phyloP scores from a whole-genome alignment of 192 early-diverging fungal genomes.

The Gaertneriomyces semiglobifer region DNA sequence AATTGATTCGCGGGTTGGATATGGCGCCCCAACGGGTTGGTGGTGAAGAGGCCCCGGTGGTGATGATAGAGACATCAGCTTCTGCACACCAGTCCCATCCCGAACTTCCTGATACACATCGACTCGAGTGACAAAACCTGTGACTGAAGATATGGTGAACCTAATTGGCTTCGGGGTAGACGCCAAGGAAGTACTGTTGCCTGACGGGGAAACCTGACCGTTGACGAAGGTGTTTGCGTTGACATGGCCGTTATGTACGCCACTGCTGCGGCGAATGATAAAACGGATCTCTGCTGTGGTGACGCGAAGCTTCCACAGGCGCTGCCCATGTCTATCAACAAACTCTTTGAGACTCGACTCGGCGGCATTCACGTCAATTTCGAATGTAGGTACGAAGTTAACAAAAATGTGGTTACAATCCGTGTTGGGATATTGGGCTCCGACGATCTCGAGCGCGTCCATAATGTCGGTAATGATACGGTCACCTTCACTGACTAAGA shows the following conservation, averaged over 20 bases:
- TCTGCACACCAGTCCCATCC: constrained; percentile 71
- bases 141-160: constrained; percentile 87
- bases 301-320: constrained; percentile 90
- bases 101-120: constrained; percentile 92
- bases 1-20: constrained; percentile 92
- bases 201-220: constrained; percentile 38
- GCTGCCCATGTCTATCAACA: constrained; percentile 89
- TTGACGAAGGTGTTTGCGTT: background rate
- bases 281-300: constrained; percentile 97
- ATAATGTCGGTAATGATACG: constrained; percentile 89
- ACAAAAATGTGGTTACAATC: constrained; percentile 99
- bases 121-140: constrained; percentile 86
- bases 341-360: constrained; percentile 82
- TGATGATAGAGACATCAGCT: constrained; percentile 75
- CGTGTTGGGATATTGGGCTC: constrained; percentile 84
- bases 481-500: constrained; percentile 92
- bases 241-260: background rate
- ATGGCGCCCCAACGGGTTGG: constrained; percentile 74
- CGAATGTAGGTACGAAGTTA: constrained; percentile 96
- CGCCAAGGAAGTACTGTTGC: background rate
- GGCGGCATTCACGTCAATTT: constrained; percentile 78
- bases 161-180: constrained; percentile 61
- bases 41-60: constrained; percentile 79
- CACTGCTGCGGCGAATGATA: constrained; percentile 40
- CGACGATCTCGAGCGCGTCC: constrained; percentile 92